Evolutionary conservation across 2,329 filamentous ascomycete genomes (phyloP).

Genomic region (Leptographium lundbergii): DNA sequence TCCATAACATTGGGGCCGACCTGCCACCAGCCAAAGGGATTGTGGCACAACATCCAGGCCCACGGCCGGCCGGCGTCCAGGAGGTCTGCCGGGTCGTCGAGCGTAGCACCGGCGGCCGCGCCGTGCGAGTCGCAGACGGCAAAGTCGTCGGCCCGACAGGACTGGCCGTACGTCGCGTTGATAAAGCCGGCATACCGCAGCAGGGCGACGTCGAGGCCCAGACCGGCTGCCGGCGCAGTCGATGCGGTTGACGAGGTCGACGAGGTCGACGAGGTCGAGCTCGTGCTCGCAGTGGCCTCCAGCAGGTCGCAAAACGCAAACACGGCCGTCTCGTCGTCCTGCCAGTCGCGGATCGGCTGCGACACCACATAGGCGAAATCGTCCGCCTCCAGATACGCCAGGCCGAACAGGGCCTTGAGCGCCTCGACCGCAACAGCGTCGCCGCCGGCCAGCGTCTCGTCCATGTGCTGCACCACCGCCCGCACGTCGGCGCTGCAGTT

Average conservation of each 20-base stretch:
- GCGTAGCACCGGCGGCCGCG: too few relatives aligned
- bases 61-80: constrained; percentile 35
- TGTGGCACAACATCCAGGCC: constrained; percentile 44
- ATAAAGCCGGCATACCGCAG: background rate
- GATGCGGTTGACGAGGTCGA: too few relatives aligned
- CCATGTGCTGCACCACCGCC: constrained; percentile 37
- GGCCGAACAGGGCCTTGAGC: background rate
- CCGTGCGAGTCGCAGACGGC: background rate
- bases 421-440: constrained; percentile 18
- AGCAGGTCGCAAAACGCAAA: background rate
- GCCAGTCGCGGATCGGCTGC: background rate
- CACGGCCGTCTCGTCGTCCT: background rate
- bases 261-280: too few relatives aligned
- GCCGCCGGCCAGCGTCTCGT: constrained; percentile 23
- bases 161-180: background rate
- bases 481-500: constrained; percentile 42
- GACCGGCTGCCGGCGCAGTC: too few relatives aligned
- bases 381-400: background rate
- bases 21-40: constrained; percentile 21
- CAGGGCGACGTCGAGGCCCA: background rate
- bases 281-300: background rate
- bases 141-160: background rate
- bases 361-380: background rate
- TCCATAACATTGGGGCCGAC: constrained; percentile 30
- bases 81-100: constrained; percentile 18